Evolutionary conservation across 164 flowering plant genomes (phyloP), one percentile per base, ranked within the genome.

Genomic region (Santalum album): DNA sequence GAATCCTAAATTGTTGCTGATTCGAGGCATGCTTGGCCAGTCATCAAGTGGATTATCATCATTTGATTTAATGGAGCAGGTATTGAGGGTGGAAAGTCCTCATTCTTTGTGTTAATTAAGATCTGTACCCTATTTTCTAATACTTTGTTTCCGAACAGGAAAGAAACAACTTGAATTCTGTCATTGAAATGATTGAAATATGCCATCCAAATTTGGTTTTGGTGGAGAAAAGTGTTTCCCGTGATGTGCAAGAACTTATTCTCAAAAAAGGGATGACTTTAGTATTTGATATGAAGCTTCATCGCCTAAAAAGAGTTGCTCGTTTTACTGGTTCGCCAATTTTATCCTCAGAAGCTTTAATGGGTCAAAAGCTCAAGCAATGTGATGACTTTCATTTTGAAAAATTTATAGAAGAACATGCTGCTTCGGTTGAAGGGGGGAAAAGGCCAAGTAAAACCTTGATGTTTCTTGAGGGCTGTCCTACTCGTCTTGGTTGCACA

Each of bases 391-490:
- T 90, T 66, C 77, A 66, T 60, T 65, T 90, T 69, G 88, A 87
- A 35, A 90, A 80, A 60, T 75, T 87, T 64, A 72, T 80, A 1
- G 92, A 82, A 62, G 96, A 86, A 54, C 79, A 79, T 77, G 74
- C 69, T 51, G 55, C 51, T 54, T 26, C 58, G 36, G 68, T 61
- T 39, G 92, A 89, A 62, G 85, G 77, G 51, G 96, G 79, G 46
- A 94, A 80, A 71, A 71, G 46, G 57, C 75, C 79, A 16, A 75
- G 61, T 40, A 94, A 87, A 64, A 87, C 95, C 11, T 67, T 94
- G 63, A 82, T 94, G 99, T 94, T 94, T 62, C 65, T 94, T 60
- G 96, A 87, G 69, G 99, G 96, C 39, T 86, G 84, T 65, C 84
- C 84, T 26, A 75, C 76, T 54, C 88, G 78, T 54, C 63, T 78